These are phyloP conservation scores for Byssochlamys sp. DNA, from an alignment of 2,329 filamentous ascomycete species.

Conservation along the genomic window DNA sequence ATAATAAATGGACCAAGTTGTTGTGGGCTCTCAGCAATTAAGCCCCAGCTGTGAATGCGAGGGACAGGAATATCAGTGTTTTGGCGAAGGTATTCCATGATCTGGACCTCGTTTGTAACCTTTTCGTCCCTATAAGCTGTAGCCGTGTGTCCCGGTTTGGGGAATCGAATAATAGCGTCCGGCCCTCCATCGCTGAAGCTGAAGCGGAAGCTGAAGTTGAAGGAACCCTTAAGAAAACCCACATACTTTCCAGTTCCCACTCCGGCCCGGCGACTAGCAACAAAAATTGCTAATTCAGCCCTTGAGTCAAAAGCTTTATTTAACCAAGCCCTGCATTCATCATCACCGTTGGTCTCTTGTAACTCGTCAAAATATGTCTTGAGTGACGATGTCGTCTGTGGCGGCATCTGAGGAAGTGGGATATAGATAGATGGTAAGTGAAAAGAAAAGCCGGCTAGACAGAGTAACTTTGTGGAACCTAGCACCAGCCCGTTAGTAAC, in stretches of 20 bases:
- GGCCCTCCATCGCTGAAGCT: constrained; percentile 11
- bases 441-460: too few relatives aligned
- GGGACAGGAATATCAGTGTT: constrained; percentile 13
- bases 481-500: too few relatives aligned
- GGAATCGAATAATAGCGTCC: constrained; percentile 14
- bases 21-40: constrained; percentile 9
- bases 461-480: too few relatives aligned
- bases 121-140: constrained; percentile 12
- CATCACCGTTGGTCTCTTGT: constrained; percentile 10
- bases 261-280: constrained; percentile 10
- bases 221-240: constrained; percentile 12
- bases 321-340: constrained; percentile 9
- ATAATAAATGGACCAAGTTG: constrained; percentile 16
- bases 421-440: too few relatives aligned
- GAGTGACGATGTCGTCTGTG: constrained; percentile 8
- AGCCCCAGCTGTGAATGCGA: constrained; percentile 12
- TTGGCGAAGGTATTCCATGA: constrained; percentile 14
- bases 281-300: constrained; percentile 11
- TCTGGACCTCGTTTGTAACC: constrained; percentile 9
- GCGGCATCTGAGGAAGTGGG: constrained; percentile 2
- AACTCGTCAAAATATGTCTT: constrained; percentile 11
- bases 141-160: constrained; percentile 11
- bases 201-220: constrained; percentile 13
- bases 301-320: constrained; percentile 8
- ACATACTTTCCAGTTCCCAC: constrained; percentile 9